A percentile compares a stretch with the other conserved stretches of the same genome.
Evolutionary conservation across 345 rosid genomes (phyloP).

Genomic region (Brassica incana): DNA sequence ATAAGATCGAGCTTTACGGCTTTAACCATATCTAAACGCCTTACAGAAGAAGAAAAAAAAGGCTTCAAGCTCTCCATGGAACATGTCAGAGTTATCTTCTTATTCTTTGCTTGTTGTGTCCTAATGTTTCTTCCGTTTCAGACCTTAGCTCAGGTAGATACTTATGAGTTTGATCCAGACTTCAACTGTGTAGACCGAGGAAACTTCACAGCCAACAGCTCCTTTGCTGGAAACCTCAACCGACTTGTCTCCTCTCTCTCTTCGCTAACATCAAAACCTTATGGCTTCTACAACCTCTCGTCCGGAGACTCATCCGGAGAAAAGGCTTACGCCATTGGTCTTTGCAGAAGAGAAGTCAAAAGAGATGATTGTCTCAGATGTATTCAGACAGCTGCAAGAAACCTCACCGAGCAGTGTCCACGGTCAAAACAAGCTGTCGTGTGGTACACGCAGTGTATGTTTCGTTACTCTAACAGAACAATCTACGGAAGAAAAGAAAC

Average conservation of each 20-base stretch:
- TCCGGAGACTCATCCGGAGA: conserved; percentile 30
- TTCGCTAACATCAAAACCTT: conserved; percentile 24
- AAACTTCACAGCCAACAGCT: conserved; percentile 35
- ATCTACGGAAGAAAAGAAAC: conserved; percentile 34
- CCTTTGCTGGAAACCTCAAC: conserved; percentile 30
- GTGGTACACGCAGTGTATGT: conserved; percentile 47
- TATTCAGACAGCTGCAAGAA: conserved; percentile 31
- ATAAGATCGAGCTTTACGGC: not conserved
- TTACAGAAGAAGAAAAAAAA: not conserved
- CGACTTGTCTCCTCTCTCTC: conserved; percentile 31
- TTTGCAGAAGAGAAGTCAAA: conserved; percentile 51
- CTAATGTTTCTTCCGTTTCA: conserved; percentile 25
- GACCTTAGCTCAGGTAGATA: conserved; percentile 32
- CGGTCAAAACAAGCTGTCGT: conserved; percentile 37
- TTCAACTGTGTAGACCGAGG: conserved; percentile 23
- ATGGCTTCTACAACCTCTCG: conserved; percentile 42
- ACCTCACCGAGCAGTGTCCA: conserved; percentile 36
- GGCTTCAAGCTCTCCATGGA: conserved; percentile 27
- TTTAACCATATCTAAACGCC: not conserved
- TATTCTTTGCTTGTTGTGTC: conserved; percentile 23
- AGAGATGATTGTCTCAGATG: conserved; percentile 42
- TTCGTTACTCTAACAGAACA: conserved; percentile 45
- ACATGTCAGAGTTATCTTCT: conserved; percentile 5
- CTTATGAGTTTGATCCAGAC: conserved; percentile 11
- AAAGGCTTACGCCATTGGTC: conserved; percentile 36